phyloP scores from a whole-genome alignment of 2,329 filamentous ascomycete genomes.

The Balansia obtecta region DNA sequence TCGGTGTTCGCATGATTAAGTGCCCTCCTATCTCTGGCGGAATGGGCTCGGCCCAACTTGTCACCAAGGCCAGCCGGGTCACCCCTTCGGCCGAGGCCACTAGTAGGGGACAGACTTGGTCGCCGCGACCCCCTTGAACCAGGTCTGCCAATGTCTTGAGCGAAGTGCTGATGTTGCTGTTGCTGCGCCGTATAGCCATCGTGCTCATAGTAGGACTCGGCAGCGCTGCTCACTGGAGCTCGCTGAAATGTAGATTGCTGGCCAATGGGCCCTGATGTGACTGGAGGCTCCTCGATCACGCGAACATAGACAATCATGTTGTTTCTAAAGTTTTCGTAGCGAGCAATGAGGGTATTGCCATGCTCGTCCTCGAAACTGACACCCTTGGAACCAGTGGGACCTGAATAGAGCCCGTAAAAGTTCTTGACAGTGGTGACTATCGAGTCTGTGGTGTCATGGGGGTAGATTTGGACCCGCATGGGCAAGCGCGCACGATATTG shows the following conservation, averaged over 20 bases:
- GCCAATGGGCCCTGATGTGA: slow-evolving; percentile 35
- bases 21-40: slow-evolving; percentile 52
- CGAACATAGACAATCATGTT: slow-evolving; percentile 91
- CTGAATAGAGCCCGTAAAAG: slow-evolving; percentile 92
- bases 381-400: slow-evolving; percentile 54
- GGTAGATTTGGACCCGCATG: slow-evolving; percentile 84
- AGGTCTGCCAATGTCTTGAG: slow-evolving; percentile 53
- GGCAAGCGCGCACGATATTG: slow-evolving; percentile 63
- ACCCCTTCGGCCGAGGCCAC: slow-evolving; percentile 61
- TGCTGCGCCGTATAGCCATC: slow-evolving; percentile 27
- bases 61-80: slow-evolving; percentile 49
- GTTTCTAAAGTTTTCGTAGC: slow-evolving; percentile 89
- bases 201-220: slow-evolving; percentile 42
- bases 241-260: slow-evolving; percentile 30
- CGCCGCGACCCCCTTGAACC: slow-evolving; percentile 58
- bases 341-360: slow-evolving; percentile 83
- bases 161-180: slow-evolving; percentile 37
- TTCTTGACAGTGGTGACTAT: slow-evolving; percentile 98
- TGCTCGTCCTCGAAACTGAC: slow-evolving; percentile 90
- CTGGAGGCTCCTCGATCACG: slow-evolving; percentile 52
- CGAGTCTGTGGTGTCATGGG: slow-evolving; percentile 91
- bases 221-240: slow-evolving; percentile 29
- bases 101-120: slow-evolving; percentile 66
- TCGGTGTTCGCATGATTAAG: slow-evolving; percentile 41
- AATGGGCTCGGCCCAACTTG: slow-evolving; percentile 59